phyloP scores from a whole-genome alignment of 2,329 filamentous ascomycete species.

The Pseudogymnoascus sp. region DNA sequence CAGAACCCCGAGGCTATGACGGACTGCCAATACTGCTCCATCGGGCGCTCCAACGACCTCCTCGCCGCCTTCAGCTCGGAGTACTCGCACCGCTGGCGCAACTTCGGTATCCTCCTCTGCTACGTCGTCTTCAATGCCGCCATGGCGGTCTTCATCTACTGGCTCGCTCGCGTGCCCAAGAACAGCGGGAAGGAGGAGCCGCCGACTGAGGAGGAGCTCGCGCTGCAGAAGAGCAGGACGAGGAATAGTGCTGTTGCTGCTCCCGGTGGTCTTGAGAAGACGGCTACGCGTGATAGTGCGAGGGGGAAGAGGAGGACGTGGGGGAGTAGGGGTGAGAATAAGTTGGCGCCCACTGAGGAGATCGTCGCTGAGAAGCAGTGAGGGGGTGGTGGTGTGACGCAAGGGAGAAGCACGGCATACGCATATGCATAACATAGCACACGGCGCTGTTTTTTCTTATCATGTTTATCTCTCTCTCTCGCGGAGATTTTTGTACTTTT shows the following conservation, averaged over 20 bases:
- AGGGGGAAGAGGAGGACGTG: constrained; percentile 1
- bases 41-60: constrained; percentile 46
- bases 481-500: background rate
- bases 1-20: constrained; percentile 40
- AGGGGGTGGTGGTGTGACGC: background rate
- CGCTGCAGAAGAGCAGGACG: constrained; percentile 6
- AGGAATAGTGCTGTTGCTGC: background rate
- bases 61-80: constrained; percentile 41
- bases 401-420: background rate
- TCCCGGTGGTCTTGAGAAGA: background rate
- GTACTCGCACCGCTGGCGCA: constrained; percentile 58
- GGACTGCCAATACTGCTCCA: constrained; percentile 49
- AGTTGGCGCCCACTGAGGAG: background rate
- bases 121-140: constrained; percentile 50
- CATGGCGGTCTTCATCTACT: constrained; percentile 48
- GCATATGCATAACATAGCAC: constrained; percentile 6
- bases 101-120: constrained; percentile 57
- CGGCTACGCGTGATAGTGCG: background rate
- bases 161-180: constrained; percentile 42
- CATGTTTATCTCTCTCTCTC: background rate
- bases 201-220: constrained; percentile 4
- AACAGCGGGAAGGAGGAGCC: constrained; percentile 17
- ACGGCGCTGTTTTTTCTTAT: background rate
- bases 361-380: background rate
- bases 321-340: background rate